Base-by-base conservation (phyloP, 257 asterid genomes). In the Forsythia suspensa region DNA sequence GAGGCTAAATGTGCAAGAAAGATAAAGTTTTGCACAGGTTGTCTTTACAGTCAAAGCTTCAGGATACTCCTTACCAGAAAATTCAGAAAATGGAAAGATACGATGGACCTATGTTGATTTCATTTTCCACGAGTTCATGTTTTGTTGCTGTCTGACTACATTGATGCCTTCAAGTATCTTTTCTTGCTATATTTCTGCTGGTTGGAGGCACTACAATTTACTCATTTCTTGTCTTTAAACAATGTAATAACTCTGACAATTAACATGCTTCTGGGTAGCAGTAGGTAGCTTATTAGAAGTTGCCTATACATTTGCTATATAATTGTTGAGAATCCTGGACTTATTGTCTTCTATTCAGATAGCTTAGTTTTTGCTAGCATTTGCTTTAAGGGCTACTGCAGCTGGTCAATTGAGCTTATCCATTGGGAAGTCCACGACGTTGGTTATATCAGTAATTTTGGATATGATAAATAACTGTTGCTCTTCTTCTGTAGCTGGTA, bases 1-100 rank as follows among this genome's bases (percentile, higher is more conserved):
- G 71, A 70, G 63, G 51, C 38, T n/a, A 57, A 59, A 48, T n/a
- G 71, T 63, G 72, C 66, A 73, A 39, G 39, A 78, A 41, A 70
- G 29, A 18, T 74, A 43, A 59, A 16, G 24, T n/a, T 70, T 40
- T 24, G 15, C n/a, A 21, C 38, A 63, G 51, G 11, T 29, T 1
- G 10, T 46, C 51, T 41, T 21, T 73, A 15, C n/a, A 9, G 59
- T 37, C 73, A 65, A 63, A 76, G 55, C 76, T 41, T 51, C 61
- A 61, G 16, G 4, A 38, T n/a, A n/a, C n/a, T n/a, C n/a, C n/a
- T n/a, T 74, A 29, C 63, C 44, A 70, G 70, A 63, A 63, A 63
- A 34, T 20, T 44, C 43, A 70, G 21, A 21, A 61, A 55, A 46
- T 20, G 36, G 46, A 38, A 16, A 74, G 70, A 55, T 72, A 7